Evolutionary conservation across 1,284 basidiomycete genomes (phyloP).

Genomic region (Cutaneotrichosporon cavernicola): DNA sequence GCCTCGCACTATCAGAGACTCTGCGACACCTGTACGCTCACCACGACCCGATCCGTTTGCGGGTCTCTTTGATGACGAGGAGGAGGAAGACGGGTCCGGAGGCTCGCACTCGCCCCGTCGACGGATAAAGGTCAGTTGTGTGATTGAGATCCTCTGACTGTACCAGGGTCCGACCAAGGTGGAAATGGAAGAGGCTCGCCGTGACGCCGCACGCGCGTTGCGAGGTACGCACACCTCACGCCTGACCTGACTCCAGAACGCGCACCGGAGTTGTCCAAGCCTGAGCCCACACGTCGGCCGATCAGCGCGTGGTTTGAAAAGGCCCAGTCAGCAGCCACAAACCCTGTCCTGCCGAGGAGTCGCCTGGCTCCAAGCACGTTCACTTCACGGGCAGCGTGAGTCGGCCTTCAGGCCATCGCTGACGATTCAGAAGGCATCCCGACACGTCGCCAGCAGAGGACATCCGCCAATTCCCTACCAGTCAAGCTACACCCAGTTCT

Average conservation of each 20-base stretch:
- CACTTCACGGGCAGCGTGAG: background rate
- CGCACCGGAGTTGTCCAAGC: constrained; percentile 21
- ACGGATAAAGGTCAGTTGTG: background rate
- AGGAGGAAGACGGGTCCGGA: background rate
- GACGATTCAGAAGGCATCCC: background rate
- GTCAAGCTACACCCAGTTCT: constrained; percentile 32
- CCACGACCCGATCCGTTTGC: too few relatives aligned
- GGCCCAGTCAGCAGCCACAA: constrained; percentile 15
- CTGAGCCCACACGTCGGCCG: constrained; percentile 25
- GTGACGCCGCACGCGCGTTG: constrained; percentile 35
- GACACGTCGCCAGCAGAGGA: constrained; percentile 26
- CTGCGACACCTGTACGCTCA: too few relatives aligned
- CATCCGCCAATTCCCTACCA: constrained; percentile 28
- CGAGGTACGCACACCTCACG: constrained; percentile 22
- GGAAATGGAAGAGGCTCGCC: constrained; percentile 31
- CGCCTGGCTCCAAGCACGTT: too few relatives aligned
- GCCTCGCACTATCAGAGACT: too few relatives aligned
- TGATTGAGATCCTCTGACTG: background rate
- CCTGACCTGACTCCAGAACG: constrained; percentile 28
- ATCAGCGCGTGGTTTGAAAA: constrained; percentile 32
- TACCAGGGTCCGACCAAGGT: constrained; percentile 35
- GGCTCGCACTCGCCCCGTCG: background rate
- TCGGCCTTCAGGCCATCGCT: background rate
- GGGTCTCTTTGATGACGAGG: background rate
- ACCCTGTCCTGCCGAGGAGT: too few relatives aligned